Conservation (phyloP, 2,329 filamentous ascomycete genomes). For the Anthostomella pinea region DNA sequence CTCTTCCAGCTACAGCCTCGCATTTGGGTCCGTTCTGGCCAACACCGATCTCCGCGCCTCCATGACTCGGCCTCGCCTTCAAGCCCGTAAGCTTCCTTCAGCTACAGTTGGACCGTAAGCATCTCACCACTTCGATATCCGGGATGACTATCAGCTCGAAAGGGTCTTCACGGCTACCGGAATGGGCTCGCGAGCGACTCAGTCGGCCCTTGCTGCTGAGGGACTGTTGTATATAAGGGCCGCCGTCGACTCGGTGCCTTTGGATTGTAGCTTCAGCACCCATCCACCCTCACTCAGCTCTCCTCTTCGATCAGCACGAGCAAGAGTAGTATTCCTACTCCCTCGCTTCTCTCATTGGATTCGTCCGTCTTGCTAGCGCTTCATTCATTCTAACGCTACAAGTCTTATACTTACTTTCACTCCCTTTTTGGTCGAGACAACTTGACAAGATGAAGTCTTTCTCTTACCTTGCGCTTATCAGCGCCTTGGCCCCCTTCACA, state of each 20-base stretch:
- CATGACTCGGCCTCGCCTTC: slow-evolving; percentile 5
- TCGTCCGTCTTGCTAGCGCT: not conserved
- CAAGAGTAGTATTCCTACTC: slow-evolving; percentile 6
- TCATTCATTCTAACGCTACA: not conserved
- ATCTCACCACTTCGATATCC: slow-evolving; percentile 11
- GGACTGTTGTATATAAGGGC: slow-evolving; percentile 16
- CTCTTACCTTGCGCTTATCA: slow-evolving; percentile 20
- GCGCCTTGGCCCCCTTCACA: slow-evolving; percentile 16
- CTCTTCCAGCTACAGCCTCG: slow-evolving; percentile 4
- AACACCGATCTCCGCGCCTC: not conserved
- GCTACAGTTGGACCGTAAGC: slow-evolving; percentile 11
- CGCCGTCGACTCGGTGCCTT: slow-evolving; percentile 4
- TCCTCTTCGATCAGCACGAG: slow-evolving; percentile 4
- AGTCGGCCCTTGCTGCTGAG: not conserved
- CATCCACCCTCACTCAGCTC: slow-evolving; percentile 11
- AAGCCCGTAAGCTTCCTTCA: slow-evolving; percentile 2
- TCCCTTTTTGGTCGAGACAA: slow-evolving; percentile 4
- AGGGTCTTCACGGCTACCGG: not conserved
- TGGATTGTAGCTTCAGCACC: not conserved
- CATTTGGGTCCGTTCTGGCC: not conserved
- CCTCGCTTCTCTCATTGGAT: slow-evolving; percentile 7
- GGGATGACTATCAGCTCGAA: slow-evolving; percentile 16
- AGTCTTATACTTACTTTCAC: not conserved
- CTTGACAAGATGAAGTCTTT: slow-evolving; percentile 21
- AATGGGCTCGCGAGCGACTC: not conserved